Conservation (phyloP, 1,139 yeast species). For the Blastobotrys aristatus region DNA sequence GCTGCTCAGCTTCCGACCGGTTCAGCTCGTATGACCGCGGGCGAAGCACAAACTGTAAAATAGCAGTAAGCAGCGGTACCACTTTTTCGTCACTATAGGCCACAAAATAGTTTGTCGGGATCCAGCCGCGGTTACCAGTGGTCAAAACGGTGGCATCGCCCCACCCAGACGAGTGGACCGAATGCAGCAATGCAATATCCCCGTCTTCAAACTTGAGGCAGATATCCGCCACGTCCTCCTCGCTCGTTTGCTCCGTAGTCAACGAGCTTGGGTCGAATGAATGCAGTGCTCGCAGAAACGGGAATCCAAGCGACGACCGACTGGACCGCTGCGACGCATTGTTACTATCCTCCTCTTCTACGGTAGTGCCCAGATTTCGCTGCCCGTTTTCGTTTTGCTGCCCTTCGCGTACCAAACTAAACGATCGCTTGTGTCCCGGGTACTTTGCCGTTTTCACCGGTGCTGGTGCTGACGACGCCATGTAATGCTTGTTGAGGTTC, state of each 20-base stretch:
- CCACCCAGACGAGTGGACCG: slow-evolving; percentile 94
- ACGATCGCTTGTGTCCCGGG: slow-evolving; percentile 12
- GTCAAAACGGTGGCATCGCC: slow-evolving; percentile 85
- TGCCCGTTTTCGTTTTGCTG: neutral
- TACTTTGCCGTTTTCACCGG: slow-evolving; percentile 11
- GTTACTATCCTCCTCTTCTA: neutral
- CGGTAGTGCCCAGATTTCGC: slow-evolving; percentile 1
- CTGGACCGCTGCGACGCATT: neutral
- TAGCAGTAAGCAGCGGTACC: slow-evolving; percentile 56
- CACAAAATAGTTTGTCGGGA: slow-evolving; percentile 83
- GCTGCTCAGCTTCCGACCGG: slow-evolving; percentile 13
- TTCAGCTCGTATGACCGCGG: slow-evolving; percentile 38
- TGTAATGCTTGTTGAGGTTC: slow-evolving; percentile 10
- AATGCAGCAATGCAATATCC: slow-evolving; percentile 82
- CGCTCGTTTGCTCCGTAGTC: slow-evolving; percentile 35
- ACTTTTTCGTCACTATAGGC: slow-evolving; percentile 49
- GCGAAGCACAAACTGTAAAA: slow-evolving; percentile 69
- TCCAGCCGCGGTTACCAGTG: slow-evolving; percentile 85
- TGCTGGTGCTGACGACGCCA: slow-evolving; percentile 7
- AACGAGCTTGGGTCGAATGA: slow-evolving; percentile 69
- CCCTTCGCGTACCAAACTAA: slow-evolving; percentile 11
- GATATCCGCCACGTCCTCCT: slow-evolving; percentile 58
- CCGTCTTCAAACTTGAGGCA: slow-evolving; percentile 78
- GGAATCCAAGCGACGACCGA: slow-evolving; percentile 28
- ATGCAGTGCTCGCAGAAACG: slow-evolving; percentile 59